Base-by-base conservation (phyloP, 108 stramenopile species). In the Skeletonema tropicum region DNA sequence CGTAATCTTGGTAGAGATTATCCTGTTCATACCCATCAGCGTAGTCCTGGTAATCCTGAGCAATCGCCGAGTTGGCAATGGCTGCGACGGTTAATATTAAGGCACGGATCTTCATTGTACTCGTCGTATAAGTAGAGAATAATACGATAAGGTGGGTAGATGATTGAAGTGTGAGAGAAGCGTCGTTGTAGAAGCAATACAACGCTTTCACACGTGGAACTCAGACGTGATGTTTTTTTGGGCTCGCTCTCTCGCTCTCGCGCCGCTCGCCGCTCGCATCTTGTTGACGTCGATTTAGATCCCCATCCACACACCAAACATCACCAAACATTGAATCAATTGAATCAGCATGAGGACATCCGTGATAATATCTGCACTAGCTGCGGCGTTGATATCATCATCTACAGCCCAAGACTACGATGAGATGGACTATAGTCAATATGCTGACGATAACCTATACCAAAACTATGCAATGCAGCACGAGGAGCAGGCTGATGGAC, bases 381-480 rank as follows among this genome's bases (percentile, higher is more conserved):
- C 48, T n/a, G 81, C 41, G 25, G 81, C 60, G 38, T 60, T 77
- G 21, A 52, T 68, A 13, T 42, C 38, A 29, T 55, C 67, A 60
- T 61, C 79, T 49, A 46, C 26, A 13, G 75, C 73, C 15, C 82
- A 83, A 57, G 74, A 83, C 14, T 79, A 83, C 39, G 73, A 72
- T n/a, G 75, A 76, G 30, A 35, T 65, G 11, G 78, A 83, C 48
- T 79, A 83, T 66, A 10, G 38, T 39, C 69, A 78, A 65, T 83
- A 84, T 57, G 82, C 70, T 31, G 83, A 91, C 35, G 94, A 94
- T 66, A 87, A 76, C 70, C 82, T 94, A 14, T 94, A 94, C 63
- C 80, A 87, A 66, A 87, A 94, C 68, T 94, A 91, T 59, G 94
- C 94, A 31, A 79, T 79, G 69, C 84, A 85, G 60, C 93, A 94